Evolutionary conservation across 352 stramenopile species (phyloP), one percentile per base, ranked within the genome.

Genomic region (Phytophthora hibernalis): DNA sequence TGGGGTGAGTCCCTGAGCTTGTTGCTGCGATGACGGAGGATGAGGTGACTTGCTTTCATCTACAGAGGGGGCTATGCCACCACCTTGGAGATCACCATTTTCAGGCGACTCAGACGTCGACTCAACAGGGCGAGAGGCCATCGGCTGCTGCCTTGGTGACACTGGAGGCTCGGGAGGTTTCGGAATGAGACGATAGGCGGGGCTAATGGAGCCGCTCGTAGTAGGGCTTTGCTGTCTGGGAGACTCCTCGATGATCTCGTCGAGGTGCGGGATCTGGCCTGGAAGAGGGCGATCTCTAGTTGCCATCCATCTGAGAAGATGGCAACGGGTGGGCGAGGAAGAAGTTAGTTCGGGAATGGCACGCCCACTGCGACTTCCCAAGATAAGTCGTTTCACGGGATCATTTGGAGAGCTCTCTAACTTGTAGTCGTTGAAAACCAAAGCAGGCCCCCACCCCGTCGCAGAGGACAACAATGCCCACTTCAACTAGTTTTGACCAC

Each of bases 291-390:
- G 62, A 52, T 70, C 62, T 66, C 56, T 65, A 70, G 62, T 70
- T 70, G 54, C 62, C 62, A 70, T 70, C 62, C 62, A 70, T 65
- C 62, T 70, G 54, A 70, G 55, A 58, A 65, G 47, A 65, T 70
- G 53, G 42, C 54, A 60, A 21, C 26, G 5, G 26, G 26, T 5
- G 5, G 26, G 22, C 31, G 24, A 5, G 38, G 26, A 58, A 24
- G 47, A 45, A 37, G 33, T 11, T 48, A 18, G 24, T 62, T 69
- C 18, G 15, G 21, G 16, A 66, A 40, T 57, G 43, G 12, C 3
- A 12, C 8, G n/a, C 2, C 16, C 18, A 47, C 5, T 15, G 40
- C 40, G 40, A 47, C 40, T 9, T n/a, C 40, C 40, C 38, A 45
- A 24, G 7, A 47, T 18, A 47, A 47, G 40, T 22, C n/a, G 40